Base-by-base conservation (phyloP, 139 green algal species). In the Limnomonas spitsbergensis region DNA sequence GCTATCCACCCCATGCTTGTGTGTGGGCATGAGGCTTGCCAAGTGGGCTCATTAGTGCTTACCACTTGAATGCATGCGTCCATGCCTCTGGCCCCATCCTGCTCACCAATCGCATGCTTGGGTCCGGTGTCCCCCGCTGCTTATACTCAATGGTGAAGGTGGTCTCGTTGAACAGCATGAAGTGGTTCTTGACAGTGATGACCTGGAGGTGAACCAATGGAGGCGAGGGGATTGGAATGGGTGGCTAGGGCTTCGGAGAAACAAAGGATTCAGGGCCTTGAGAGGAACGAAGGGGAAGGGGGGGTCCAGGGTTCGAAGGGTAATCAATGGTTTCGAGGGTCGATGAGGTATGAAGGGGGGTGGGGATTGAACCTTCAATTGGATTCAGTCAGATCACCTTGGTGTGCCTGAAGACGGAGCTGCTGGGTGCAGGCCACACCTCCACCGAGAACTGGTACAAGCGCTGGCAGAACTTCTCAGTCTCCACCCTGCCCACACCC, bases 121-220 rank as follows among this genome's bases (percentile, higher is more conserved):
- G 76, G 77, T 96, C 88, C 0, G 85, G 85, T 14, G 89, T 92
- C 53, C 87, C 87, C 40, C 85, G 79, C 85, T 97, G 92, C 85
- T 97, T 96, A 83, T 94, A 89, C 81, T 93, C 87, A 31, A 97
- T 86, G 1, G 72, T 40, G 67, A 94, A 79, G 24, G 89, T 90
- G 0, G 92, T 97, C 71, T 93, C 84, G 83, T 97, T 97, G 69
- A 94, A 87, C 40, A 95, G 85, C 29, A 97, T 88, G 84, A 92
- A 97, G 81, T 93, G 93, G 80, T 89, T 90, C 84, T 95, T 96
- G 3, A 96, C 82, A 0, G 89, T 93, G 2, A 96, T 76, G 40
- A 96, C 75, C 88, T 94, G 78, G 53, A 68, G 2, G 3, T 40
- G 20, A 4, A 4, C 54, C 4, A 75, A 38, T n/a, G n/a, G n/a